These are phyloP conservation scores for Tetracentron sinense DNA, from an alignment of 164 flowering plant species.

Conservation along the genomic window DNA sequence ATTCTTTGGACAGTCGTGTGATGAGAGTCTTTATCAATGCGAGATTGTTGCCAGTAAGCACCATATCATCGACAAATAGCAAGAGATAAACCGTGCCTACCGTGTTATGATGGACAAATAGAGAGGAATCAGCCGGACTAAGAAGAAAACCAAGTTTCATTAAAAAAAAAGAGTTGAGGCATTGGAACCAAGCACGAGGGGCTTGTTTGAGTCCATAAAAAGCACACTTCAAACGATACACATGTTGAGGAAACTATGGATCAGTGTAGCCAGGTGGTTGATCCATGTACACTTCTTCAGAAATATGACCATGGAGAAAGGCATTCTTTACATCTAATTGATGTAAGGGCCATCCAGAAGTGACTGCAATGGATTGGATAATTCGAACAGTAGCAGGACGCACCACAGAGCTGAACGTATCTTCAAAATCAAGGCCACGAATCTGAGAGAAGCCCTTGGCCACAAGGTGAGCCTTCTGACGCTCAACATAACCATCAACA, in stretches of 20 bases:
- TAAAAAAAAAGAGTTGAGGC: background rate
- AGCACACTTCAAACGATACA: background rate
- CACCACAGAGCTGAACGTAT: background rate
- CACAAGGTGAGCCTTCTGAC: too few species aligned
- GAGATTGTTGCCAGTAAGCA: background rate
- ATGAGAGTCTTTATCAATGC: background rate
- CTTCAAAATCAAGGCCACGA: background rate
- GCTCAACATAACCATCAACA: too few species aligned
- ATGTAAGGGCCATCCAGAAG: too few species aligned
- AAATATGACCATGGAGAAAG: too few species aligned
- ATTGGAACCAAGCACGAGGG: too few species aligned
- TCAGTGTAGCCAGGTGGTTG: slow-evolving; percentile 1
- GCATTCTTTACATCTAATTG: too few species aligned
- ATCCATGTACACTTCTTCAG: too few species aligned
- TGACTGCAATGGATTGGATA: background rate
- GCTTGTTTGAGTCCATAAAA: too few species aligned
- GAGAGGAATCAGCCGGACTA: too few species aligned
- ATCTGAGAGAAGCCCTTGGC: background rate
- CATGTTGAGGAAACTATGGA: background rate
- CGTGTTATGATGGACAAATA: background rate
- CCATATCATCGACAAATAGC: too few species aligned
- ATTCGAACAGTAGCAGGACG: background rate
- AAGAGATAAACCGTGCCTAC: background rate
- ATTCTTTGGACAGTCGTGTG: background rate
- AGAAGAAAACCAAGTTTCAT: background rate